Percentiles rank a stretch among this genome's conserved stretches.
phyloP scores from a whole-genome alignment of 305 asterid species.

The Solanum aculeatissimum region DNA sequence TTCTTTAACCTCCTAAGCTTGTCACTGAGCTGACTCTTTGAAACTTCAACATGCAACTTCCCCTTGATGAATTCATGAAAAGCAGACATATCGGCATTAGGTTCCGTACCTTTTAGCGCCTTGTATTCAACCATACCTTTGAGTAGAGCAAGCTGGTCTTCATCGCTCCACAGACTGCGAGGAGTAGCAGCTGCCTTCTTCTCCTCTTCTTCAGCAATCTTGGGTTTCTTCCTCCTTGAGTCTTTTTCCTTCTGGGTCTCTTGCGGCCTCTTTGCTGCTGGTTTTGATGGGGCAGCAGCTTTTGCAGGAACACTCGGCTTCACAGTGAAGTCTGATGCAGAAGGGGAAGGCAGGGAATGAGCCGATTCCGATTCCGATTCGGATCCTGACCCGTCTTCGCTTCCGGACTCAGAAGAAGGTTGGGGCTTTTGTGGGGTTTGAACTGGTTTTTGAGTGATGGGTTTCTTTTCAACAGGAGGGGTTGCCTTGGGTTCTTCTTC shows the following conservation, averaged over 20 bases:
- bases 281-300: not conserved
- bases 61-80: slow-evolving; percentile 31
- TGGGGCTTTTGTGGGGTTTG: not conserved
- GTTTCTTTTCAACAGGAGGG: not conserved
- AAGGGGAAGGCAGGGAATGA: slow-evolving; percentile 20
- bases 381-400: not conserved
- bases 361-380: slow-evolving; percentile 19
- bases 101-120: slow-evolving; percentile 18
- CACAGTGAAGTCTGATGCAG: slow-evolving; percentile 27
- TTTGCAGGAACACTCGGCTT: slow-evolving; percentile 11
- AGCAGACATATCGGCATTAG: slow-evolving; percentile 23
- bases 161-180: slow-evolving; percentile 37
- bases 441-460: not conserved
- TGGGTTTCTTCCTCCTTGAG: slow-evolving; percentile 11
- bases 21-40: slow-evolving; percentile 27
- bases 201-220: slow-evolving; percentile 7
- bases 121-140: slow-evolving; percentile 36
- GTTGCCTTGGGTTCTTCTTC: not conserved
- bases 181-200: slow-evolving; percentile 9
- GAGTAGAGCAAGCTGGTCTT: slow-evolving; percentile 38
- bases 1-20: slow-evolving; percentile 38
- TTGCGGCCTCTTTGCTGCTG: slow-evolving; percentile 12
- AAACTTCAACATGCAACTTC: slow-evolving; percentile 20
- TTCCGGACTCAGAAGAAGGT: not conserved
- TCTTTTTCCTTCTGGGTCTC: not conserved